Evolutionary conservation across 768 basidiomycete genomes (phyloP).

Genomic region (Neoboletus subvelutipes): DNA sequence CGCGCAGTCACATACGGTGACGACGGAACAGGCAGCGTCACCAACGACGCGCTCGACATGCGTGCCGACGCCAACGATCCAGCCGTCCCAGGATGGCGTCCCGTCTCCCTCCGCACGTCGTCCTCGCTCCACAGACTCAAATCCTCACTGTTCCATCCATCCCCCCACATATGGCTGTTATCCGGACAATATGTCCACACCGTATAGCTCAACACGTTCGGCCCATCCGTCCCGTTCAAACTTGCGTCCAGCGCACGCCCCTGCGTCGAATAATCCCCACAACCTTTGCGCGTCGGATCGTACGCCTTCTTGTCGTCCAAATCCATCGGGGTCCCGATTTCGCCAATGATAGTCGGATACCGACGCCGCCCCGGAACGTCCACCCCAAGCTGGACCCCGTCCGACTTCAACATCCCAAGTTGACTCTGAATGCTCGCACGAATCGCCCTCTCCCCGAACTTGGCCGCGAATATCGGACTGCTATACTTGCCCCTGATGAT

Average conservation of each 20-base stretch:
- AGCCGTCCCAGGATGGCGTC: not conserved
- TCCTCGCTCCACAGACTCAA: slow-evolving; percentile 83
- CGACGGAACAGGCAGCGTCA: slow-evolving; percentile 20
- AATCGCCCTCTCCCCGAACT: slow-evolving; percentile 82
- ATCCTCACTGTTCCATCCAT: slow-evolving; percentile 97
- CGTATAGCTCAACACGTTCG: slow-evolving; percentile 74
- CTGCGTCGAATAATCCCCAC: slow-evolving; percentile 76
- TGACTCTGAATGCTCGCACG: slow-evolving; percentile 80
- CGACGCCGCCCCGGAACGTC: slow-evolving; percentile 6
- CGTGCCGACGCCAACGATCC: slow-evolving; percentile 11
- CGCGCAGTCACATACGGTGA: slow-evolving; percentile 7
- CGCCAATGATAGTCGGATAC: slow-evolving; percentile 91
- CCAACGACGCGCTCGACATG: slow-evolving; percentile 20
- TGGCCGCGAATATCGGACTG: slow-evolving; percentile 65
- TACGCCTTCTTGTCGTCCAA: slow-evolving; percentile 89
- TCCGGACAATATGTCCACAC: slow-evolving; percentile 89
- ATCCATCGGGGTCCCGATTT: slow-evolving; percentile 94
- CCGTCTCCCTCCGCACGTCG: slow-evolving; percentile 47
- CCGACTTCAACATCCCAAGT: slow-evolving; percentile 72
- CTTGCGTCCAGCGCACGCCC: slow-evolving; percentile 87
- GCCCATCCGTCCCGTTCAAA: slow-evolving; percentile 73
- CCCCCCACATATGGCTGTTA: slow-evolving; percentile 85
- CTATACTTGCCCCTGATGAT: slow-evolving; percentile 83
- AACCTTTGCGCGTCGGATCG: slow-evolving; percentile 43
- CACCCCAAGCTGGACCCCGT: slow-evolving; percentile 61